Base-by-base conservation (phyloP, 2,329 filamentous ascomycete genomes). In the Zymoseptoria brevis region DNA sequence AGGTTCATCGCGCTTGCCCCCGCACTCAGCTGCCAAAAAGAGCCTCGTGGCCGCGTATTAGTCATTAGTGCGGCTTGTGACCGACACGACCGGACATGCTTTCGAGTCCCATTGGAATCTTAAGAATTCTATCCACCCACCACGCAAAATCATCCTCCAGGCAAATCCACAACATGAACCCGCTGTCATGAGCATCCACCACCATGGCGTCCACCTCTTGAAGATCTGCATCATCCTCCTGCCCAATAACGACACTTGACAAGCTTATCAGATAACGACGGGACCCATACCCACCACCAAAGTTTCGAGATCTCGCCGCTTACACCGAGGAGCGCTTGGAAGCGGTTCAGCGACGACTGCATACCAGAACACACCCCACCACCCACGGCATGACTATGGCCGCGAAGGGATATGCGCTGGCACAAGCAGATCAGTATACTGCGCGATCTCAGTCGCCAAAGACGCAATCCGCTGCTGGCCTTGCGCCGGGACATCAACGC, bases 171-270 rank as follows among this genome's bases (percentile, higher is more conserved):
- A 45, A 45, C 54, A 63, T 63, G 61, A 54, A 55, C 35, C 45
- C 48, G 55, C 61, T 57, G 60, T 55, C 50, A 67, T 68, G 63
- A 64, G 59, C 49, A 24, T 57, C 41, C 45, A 54, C 57, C 54
- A 62, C 35, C 35, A 45, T 16, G 35, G 35, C 13, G 35, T 45
- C 35, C 35, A 16, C 35, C 35, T 45, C 35, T 16, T 58, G 60
- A 62, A 58, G 22, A 61, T 66, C 50, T 64, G 60, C 59, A 65
- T 67, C 59, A 66, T 67, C 54, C 61, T 66, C 35, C 61, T 66
- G 2, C 68, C 68, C 19, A 68, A 68, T 60, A 68, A 69, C 66
- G 64, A 69, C 62, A 66, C 64, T 53, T 68, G 59, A 67, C 50
- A 50, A 52, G 19, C 41, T 45, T 19, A 35, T 45, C 24, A 16